Base-by-base conservation (phyloP, 108 stramenopile species). In the Nitzschia inconspicua region DNA sequence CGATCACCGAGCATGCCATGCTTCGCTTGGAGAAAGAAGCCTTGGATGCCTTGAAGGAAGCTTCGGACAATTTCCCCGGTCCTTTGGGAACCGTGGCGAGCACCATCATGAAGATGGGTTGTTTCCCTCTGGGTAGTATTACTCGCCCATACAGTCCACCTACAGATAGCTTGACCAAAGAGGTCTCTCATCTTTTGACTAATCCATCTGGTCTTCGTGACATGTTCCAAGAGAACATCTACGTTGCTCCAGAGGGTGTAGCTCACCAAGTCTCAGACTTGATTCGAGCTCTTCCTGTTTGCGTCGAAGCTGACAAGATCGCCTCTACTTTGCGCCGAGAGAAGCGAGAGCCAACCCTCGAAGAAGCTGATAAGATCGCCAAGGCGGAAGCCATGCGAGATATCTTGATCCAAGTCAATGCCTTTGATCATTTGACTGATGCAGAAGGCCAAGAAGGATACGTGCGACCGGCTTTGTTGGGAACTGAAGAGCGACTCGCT, bases 1-100 rank as follows among this genome's bases (percentile, higher is more conserved):
- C 86, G 27, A 68, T 98, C 28, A 93, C 92, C 5, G 96, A 97
- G 67, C 96, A 93, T 73, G 98, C 98, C 44, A 96, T 98, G 96
- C 84, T 94, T 36, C 86, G 88, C 31, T 61, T 96, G 48, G 91
- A 94, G 56, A 69, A 78, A 24, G 88, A 96, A 76, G 91, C 91
- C 4, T 91, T 96, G 60, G 88, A 95, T 61, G 96, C 98, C 8
- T 75, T 98, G 37, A 75, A 83, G 60, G 89, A 77, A 34, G 96
- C 96, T 24, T 88, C 91, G n/a, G 83, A 89, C 40, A 98, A 98
- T 84, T 96, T 97, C 79, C 98, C 98, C 36, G 91, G 89, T 35
- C 82, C 86, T 1, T 79, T 92, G 27, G 94, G 90, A 42, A 60
- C 74, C 11, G 52, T 88, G 32, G 89, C 91, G 28, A 85, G 89